Conservation (phyloP, 202 grass and related monocot genomes). For the Carex arenaria region DNA sequence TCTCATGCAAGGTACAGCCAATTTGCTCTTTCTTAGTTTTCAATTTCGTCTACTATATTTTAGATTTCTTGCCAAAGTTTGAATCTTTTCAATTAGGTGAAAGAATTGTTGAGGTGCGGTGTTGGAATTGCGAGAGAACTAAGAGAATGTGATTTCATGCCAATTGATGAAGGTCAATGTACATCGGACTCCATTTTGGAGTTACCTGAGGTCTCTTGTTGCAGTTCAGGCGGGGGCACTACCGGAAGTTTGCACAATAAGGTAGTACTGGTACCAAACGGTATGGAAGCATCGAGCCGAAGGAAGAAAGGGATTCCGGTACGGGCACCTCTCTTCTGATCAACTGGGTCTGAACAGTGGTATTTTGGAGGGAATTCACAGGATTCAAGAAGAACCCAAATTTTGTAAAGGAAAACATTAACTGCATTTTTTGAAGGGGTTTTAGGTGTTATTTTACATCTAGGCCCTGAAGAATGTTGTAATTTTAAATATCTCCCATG, state of each 20-base stretch:
- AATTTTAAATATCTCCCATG: background rate
- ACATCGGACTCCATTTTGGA: constrained; percentile 38
- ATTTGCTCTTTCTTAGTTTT: background rate
- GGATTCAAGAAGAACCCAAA: constrained; percentile 25
- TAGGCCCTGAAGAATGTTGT: background rate
- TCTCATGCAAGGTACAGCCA: constrained; percentile 38
- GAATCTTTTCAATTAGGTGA: constrained; percentile 25
- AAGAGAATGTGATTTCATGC: constrained; percentile 33
- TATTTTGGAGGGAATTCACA: constrained; percentile 15
- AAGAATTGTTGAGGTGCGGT: constrained; percentile 21
- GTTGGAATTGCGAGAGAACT: constrained; percentile 28
- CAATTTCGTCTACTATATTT: background rate
- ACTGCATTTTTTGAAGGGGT: constrained; percentile 17
- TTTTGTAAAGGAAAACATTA: constrained; percentile 22
- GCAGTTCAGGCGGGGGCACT: constrained; percentile 10
- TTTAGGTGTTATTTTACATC: constrained; percentile 23
- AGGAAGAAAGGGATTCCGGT: constrained; percentile 38
- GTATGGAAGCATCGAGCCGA: constrained; percentile 24
- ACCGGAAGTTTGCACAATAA: background rate
- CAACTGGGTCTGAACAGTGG: background rate
- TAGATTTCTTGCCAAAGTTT: background rate
- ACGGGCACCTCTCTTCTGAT: constrained; percentile 36
- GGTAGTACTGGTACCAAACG: background rate
- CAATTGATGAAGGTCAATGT: constrained; percentile 33
- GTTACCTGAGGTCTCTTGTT: constrained; percentile 14